Conservation (phyloP, 305 asterid genomes). For the Galium porrigens region DNA sequence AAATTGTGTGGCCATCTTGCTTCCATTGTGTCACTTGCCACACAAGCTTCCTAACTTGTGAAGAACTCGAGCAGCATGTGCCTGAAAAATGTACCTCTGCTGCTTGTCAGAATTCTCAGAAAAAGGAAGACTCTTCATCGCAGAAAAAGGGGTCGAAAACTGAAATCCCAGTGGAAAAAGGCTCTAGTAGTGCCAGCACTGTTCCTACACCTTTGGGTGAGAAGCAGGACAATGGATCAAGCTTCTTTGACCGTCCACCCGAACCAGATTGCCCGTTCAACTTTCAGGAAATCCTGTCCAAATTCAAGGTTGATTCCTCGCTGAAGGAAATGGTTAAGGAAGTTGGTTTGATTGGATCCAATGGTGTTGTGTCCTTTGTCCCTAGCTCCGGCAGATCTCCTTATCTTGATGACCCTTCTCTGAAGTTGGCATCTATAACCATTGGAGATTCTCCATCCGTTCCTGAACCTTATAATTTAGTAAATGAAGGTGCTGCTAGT, state of each 20-base stretch:
- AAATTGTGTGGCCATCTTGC: constrained; percentile 57
- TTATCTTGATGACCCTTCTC: constrained; percentile 36
- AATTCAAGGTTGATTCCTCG: constrained; percentile 46
- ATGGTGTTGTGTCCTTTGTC: constrained; percentile 43
- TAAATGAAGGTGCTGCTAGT: constrained; percentile 15
- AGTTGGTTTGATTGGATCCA: constrained; percentile 48
- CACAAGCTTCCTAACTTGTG: constrained; percentile 38
- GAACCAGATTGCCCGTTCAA: constrained; percentile 46
- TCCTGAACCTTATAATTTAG: constrained; percentile 20
- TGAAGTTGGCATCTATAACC: constrained; percentile 24
- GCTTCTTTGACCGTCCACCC: constrained; percentile 20
- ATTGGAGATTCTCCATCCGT: constrained; percentile 21
- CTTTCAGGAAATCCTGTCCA: constrained; percentile 56
- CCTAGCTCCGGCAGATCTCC: constrained; percentile 26
- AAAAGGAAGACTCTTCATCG: constrained; percentile 31
- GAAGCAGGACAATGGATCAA: constrained; percentile 31
- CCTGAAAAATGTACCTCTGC: constrained; percentile 38
- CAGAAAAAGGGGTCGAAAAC: constrained; percentile 30
- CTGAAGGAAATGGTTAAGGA: constrained; percentile 51
- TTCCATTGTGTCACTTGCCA: constrained; percentile 69
- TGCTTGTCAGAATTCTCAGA: constrained; percentile 27
- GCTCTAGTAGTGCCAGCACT: constrained; percentile 19
- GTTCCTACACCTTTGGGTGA: constrained; percentile 27
- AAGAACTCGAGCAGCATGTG: constrained; percentile 41
- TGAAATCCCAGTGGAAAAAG: constrained; percentile 27